Conservation (phyloP, 805 yeast genomes). For the Blastobotrys parvus region DNA sequence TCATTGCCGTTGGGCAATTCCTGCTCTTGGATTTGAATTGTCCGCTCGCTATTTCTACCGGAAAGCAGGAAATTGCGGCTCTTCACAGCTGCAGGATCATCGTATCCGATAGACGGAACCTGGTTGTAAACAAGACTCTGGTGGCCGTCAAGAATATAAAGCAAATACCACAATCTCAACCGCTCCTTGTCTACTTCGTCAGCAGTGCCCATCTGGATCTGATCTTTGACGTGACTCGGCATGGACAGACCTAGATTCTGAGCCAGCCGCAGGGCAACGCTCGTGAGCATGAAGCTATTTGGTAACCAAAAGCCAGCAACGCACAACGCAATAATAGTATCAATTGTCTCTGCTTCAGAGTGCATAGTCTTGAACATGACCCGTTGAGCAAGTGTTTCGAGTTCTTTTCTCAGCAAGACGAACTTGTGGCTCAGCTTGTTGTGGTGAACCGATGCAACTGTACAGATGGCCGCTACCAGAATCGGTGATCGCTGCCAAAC, state of each 20-base stretch:
- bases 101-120: conserved; percentile 42
- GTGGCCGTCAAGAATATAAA: conserved; percentile 60
- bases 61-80: conserved; percentile 33
- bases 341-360: conserved; percentile 43
- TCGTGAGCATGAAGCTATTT: conserved; percentile 56
- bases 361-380: conserved; percentile 23
- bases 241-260: conserved; percentile 38
- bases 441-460: conserved; percentile 57
- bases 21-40: conserved; percentile 1
- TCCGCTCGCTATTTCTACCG: conserved; percentile 2
- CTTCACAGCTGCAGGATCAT: conserved; percentile 37
- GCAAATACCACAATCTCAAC: conserved; percentile 56
- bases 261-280: conserved; percentile 60
- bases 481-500: conserved; percentile 52
- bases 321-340: conserved; percentile 54
- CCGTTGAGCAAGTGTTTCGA: conserved; percentile 26
- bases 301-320: conserved; percentile 65
- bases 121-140: conserved; percentile 55
- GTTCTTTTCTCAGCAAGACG: conserved; percentile 22
- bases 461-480: conserved; percentile 49
- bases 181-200: conserved; percentile 31
- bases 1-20: not conserved
- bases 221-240: not conserved
- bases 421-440: conserved; percentile 29
- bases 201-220: conserved; percentile 2